Base-by-base conservation (phyloP, 805 yeast species). In the Lachancea lanzarotensis region DNA sequence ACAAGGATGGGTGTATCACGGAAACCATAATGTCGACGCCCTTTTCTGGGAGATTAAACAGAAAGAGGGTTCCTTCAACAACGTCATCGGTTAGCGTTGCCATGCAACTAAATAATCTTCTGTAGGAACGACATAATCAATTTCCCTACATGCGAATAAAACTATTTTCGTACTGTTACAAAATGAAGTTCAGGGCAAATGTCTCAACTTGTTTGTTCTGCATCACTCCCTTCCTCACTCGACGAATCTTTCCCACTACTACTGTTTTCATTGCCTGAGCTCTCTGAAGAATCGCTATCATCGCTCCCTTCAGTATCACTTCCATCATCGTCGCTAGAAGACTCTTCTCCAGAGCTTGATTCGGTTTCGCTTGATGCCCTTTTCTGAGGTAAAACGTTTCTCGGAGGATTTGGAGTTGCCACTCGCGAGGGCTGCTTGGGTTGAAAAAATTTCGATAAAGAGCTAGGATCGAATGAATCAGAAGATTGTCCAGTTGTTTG, bases 1-100 rank as follows among this genome's bases (percentile, higher is more conserved):
- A 69, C 64, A 78, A 42, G 98, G 98, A 41, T 93, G 98, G 98
- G 76, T 76, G 31, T 93, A 78, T 72, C 97, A 93, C 62, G 98
- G 98, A 53, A 93, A 93, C 66, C 82, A 82, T 68, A 90, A 90
- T 63, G 95, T 89, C 52, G 96, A 95, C 49, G 79, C 84, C 37
- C 74, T 85, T 45, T 86, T 93, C 72, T 91, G 96, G 91, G 91
- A 86, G 59, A 78, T 85, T 56, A 91, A 90, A 69, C 90, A 78
- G 62, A 71, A 78, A 57, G 98, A 91, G 70, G 79, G 83, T 45
- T 88, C 96, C 10, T 93, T 91, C 70, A 85, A 86, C 65, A 86
- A 88, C 60, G 50, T 47, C 31, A 38, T 46, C 7, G 45, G 47
- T 30, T 45, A 32, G 27, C 27, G 45, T 38, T 48, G 51, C 29